Evolutionary conservation across 768 basidiomycete species (phyloP).

Genomic region (Favolaschia claudopus): DNA sequence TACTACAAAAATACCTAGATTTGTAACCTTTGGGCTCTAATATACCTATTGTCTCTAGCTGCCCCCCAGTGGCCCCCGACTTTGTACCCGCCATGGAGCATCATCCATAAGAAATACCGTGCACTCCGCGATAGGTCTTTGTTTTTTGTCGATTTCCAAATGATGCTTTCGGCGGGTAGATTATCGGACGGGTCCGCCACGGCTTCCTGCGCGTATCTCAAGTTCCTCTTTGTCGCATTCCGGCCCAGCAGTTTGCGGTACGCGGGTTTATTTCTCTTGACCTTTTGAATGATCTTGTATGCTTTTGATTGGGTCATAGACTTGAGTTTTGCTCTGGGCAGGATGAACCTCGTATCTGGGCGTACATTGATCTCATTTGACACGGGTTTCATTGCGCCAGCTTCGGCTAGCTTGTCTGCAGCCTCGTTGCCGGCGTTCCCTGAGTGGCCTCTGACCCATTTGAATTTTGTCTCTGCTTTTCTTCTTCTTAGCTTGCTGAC

Average conservation of each 20-base stretch:
- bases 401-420: slow-evolving; percentile 28
- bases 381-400: background rate
- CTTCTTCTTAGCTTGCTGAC: slow-evolving; percentile 7
- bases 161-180: too few relatives aligned
- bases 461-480: slow-evolving; percentile 26
- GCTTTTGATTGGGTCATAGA: background rate
- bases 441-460: slow-evolving; percentile 37
- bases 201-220: too few relatives aligned
- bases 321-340: background rate
- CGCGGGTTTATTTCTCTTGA: background rate
- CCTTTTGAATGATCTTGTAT: background rate
- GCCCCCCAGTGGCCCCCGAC: too few relatives aligned
- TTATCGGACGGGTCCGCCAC: too few relatives aligned
- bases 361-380: background rate
- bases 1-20: too few relatives aligned
- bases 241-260: background rate
- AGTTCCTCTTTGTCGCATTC: too few relatives aligned
- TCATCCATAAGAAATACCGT: too few relatives aligned
- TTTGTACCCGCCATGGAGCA: too few relatives aligned
- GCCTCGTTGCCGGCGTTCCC: slow-evolving; percentile 30
- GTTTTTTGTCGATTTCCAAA: too few relatives aligned
- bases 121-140: too few relatives aligned
- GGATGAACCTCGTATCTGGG: background rate
- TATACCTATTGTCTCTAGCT: too few relatives aligned
- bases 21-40: too few relatives aligned